phyloP scores from a whole-genome alignment of 495 filamentous ascomycete genomes.

The Penicillium subrubescens region DNA sequence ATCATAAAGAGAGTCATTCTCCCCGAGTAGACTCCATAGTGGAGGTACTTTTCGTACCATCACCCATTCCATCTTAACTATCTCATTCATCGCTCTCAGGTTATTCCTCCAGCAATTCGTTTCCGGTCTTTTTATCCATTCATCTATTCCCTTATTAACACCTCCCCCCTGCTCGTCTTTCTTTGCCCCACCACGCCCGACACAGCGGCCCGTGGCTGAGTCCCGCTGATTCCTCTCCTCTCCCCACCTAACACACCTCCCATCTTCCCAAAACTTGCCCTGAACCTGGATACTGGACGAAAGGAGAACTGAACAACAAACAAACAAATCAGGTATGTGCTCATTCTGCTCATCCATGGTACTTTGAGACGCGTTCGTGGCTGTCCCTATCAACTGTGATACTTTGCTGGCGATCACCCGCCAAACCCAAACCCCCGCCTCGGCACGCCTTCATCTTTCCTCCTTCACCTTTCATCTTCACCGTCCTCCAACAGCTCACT shows the following conservation, averaged over 20 bases:
- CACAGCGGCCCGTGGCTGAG: slow-evolving; percentile 21
- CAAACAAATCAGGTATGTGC: not conserved
- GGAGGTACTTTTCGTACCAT: not conserved
- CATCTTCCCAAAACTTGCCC: not conserved
- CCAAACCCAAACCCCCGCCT: slow-evolving; percentile 13
- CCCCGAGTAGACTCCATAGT: not conserved
- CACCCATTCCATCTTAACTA: not conserved
- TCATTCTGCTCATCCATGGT: not conserved
- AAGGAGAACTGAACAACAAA: not conserved
- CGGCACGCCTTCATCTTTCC: slow-evolving; percentile 8
- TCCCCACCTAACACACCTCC: slow-evolving; percentile 7
- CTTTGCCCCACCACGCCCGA: slow-evolving; percentile 11
- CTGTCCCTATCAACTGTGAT: not conserved
- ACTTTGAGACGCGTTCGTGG: not conserved
- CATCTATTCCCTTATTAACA: not conserved
- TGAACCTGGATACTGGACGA: not conserved
- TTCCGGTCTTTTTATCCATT: not conserved
- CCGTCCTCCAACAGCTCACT: slow-evolving; percentile 2
- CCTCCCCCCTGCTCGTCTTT: not conserved
- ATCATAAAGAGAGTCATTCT: not conserved
- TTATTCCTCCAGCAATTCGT: not conserved
- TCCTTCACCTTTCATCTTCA: slow-evolving; percentile 3
- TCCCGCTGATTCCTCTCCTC: slow-evolving; percentile 12
- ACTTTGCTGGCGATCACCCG: slow-evolving; percentile 2
- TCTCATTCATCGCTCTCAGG: not conserved